These are phyloP conservation scores for Syzygium aqueum DNA, from an alignment of 345 rosid genomes.

Conservation along the genomic window DNA sequence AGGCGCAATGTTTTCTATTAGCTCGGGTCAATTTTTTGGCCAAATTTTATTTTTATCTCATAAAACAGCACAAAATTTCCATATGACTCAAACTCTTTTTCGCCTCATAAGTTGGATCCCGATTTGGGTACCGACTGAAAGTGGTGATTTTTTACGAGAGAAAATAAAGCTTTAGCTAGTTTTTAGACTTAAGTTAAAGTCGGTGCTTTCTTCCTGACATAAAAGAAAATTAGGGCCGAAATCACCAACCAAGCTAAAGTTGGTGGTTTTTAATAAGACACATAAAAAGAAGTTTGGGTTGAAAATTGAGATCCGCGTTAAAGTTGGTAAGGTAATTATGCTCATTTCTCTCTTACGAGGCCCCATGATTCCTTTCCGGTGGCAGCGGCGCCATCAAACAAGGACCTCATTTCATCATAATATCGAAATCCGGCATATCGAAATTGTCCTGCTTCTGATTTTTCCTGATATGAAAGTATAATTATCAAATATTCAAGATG, in stretches of 20 bases:
- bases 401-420: no score
- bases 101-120: not conserved
- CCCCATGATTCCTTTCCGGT: no score
- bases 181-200: rapidly evolving
- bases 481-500: not conserved
- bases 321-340: not conserved
- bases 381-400: no score
- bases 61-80: not conserved
- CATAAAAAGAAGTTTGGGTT: no score
- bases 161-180: not conserved
- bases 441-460: no score
- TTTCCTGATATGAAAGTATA: not conserved
- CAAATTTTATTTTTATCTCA: not conserved
- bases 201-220: rapidly evolving
- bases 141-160: not conserved
- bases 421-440: not conserved
- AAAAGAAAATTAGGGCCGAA: not conserved
- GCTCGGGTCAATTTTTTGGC: not conserved
- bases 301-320: no score
- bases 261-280: no score
- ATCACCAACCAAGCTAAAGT: no score
- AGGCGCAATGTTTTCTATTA: not conserved
- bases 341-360: no score
- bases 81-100: not conserved
- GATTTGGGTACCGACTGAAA: rapidly evolving